Evolutionary conservation across 768 basidiomycete genomes (phyloP).

Genomic region (Rhizopogon vinicolor): DNA sequence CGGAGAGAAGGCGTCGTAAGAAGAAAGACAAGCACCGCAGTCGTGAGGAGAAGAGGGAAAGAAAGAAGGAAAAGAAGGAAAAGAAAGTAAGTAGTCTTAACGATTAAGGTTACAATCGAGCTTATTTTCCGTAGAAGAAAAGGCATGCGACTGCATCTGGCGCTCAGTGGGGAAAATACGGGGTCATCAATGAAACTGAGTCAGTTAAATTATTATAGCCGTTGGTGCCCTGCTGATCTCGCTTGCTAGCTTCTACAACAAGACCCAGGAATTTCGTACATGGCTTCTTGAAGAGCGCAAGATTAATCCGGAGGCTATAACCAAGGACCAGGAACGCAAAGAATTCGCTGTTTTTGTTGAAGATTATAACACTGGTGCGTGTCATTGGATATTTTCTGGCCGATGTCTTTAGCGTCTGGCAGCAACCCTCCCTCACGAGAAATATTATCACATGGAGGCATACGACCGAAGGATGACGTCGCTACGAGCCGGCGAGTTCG

Average conservation of each 20-base stretch:
- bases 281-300: constrained; percentile 94
- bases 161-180: constrained; percentile 86
- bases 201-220: constrained; percentile 34
- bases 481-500: constrained; percentile 76
- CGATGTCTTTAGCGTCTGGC: neutral
- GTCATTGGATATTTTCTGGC: neutral
- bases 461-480: constrained; percentile 85
- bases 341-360: constrained; percentile 82
- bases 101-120: neutral
- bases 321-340: constrained; percentile 82
- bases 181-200: constrained; percentile 83
- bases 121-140: constrained; percentile 46
- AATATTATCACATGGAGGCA: constrained; percentile 87
- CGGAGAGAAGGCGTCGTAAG: constrained; percentile 34
- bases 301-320: constrained; percentile 83
- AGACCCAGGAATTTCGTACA: constrained; percentile 80
- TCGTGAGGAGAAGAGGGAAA: constrained; percentile 46
- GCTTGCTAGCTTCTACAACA: constrained; percentile 64
- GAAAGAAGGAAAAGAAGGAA: constrained; percentile 64
- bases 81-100: constrained; percentile 50
- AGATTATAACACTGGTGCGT: constrained; percentile 75
- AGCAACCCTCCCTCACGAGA: constrained; percentile 93
- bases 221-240: constrained; percentile 6
- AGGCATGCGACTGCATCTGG: constrained; percentile 40
- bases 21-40: constrained; percentile 43